Evolutionary conservation across 345 rosid species (phyloP).

Genomic region (Geranium rotundifolium): DNA sequence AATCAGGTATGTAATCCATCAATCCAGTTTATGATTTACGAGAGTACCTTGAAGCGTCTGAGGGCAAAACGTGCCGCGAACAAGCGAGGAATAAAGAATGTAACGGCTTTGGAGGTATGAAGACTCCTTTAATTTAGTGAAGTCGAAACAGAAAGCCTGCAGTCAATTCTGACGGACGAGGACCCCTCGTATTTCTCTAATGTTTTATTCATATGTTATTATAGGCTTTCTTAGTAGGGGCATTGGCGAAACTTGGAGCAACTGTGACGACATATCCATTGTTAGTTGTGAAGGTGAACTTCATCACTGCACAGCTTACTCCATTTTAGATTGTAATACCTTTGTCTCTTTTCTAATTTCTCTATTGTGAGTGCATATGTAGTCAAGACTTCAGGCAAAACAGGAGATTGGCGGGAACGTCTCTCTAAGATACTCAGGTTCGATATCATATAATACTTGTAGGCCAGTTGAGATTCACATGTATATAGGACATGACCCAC

Average conservation of each 20-base stretch:
- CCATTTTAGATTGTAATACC: background rate
- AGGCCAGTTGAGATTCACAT: no score
- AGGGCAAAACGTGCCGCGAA: conserved; percentile 33
- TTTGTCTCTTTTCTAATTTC: conserved; percentile 1
- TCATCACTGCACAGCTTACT: conserved; percentile 4
- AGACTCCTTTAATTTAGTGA: no score
- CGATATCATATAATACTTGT: no score
- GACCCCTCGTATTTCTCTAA: no score
- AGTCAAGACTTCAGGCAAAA: conserved; percentile 70
- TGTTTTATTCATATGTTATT: no score
- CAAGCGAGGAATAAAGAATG: conserved; percentile 28
- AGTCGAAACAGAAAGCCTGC: no score
- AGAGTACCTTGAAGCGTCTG: conserved; percentile 39
- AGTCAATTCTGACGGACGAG: no score
- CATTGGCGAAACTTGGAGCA: conserved; percentile 66
- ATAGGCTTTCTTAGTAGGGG: conserved; percentile 55
- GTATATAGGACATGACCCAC: no score
- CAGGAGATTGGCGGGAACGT: conserved; percentile 57
- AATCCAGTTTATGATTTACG: conserved; percentile 66
- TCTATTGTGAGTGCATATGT: conserved; percentile 14
- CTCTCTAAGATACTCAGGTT: conserved; percentile 53
- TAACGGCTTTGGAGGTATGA: conserved; percentile 54
- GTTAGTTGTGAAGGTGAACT: conserved; percentile 56
- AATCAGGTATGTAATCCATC: conserved; percentile 63
- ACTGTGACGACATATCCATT: conserved; percentile 54